phyloP scores from a whole-genome alignment of 495 filamentous ascomycete genomes.

The Darksidea phi region DNA sequence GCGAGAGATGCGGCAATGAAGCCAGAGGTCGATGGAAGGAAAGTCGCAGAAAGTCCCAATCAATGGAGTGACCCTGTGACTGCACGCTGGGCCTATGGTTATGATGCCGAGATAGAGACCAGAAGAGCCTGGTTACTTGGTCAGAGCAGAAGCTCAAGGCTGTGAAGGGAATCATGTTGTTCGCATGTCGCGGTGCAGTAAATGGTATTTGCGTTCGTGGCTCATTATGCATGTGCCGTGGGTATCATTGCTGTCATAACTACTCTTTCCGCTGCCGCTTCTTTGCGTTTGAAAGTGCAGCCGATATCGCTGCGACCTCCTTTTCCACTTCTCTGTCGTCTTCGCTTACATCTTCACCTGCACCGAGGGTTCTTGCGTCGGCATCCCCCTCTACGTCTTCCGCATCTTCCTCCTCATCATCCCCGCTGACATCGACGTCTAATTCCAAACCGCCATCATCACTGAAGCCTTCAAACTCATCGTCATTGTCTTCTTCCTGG shows the following conservation, averaged over 20 bases:
- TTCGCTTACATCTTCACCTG: constrained; percentile 8
- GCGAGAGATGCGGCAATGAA: constrained; percentile 49
- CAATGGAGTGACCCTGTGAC: constrained; percentile 52
- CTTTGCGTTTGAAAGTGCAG: constrained; percentile 24
- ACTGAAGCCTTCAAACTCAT: constrained; percentile 56
- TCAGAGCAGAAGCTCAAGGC: background rate
- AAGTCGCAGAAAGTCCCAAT: constrained; percentile 47
- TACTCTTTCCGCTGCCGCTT: constrained; percentile 13
- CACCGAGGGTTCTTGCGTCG: constrained; percentile 10
- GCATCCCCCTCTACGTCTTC: background rate
- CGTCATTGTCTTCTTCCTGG: constrained; percentile 37
- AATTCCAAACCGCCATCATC: constrained; percentile 44
- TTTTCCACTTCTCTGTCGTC: constrained; percentile 27
- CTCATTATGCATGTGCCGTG: background rate
- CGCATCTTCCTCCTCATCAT: constrained; percentile 1
- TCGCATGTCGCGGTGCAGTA: too few species aligned
- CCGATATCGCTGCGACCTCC: constrained; percentile 28
- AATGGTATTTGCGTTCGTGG: too few species aligned
- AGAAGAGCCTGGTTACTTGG: constrained; percentile 18
- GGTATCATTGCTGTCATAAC: constrained; percentile 21
- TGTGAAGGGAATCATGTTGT: background rate
- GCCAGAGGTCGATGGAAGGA: constrained; percentile 37
- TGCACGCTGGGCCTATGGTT: constrained; percentile 50
- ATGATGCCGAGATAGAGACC: constrained; percentile 47
- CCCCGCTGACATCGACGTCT: constrained; percentile 21